These are phyloP conservation scores for Corylus avellana DNA, from an alignment of 306 rosid species.

Conservation along the genomic window DNA sequence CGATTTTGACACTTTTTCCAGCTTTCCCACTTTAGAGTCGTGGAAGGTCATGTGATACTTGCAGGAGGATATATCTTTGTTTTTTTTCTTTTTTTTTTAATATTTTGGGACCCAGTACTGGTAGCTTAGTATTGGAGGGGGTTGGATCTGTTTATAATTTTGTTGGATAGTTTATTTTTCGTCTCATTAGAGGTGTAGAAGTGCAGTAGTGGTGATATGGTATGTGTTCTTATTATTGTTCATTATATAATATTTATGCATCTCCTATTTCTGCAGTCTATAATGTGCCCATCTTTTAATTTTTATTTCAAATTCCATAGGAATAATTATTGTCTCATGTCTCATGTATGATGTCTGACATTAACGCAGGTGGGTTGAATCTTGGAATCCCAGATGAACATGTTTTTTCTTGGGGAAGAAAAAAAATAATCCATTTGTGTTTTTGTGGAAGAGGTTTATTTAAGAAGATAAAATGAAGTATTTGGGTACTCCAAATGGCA, in stretches of 20 bases:
- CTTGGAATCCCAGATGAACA: no score
- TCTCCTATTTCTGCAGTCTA: background rate
- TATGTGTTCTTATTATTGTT: background rate
- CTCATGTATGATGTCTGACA: no score
- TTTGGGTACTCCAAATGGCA: no score
- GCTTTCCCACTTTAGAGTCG: constrained; percentile 88
- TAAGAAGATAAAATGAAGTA: no score
- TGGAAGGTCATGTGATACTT: constrained; percentile 77
- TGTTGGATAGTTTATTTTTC: constrained; percentile 29
- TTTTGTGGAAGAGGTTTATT: no score
- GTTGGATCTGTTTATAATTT: constrained; percentile 40
- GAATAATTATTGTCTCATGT: no score
- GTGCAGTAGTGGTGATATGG: constrained; percentile 23
- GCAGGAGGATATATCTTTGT: background rate
- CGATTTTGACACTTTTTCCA: constrained; percentile 66
- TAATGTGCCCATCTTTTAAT: no score
- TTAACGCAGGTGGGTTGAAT: no score
- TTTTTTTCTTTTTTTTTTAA: background rate
- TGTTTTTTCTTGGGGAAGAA: no score
- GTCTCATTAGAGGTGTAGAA: background rate
- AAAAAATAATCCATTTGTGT: no score
- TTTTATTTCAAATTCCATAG: no score
- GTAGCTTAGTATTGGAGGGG: background rate
- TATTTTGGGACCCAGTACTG: constrained; percentile 4
- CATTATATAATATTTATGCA: constrained; percentile 25